A percentile compares a stretch with the other conserved stretches of the same genome.
Evolutionary conservation across 768 basidiomycete species (phyloP).

Genomic region (Hypholoma fasciculare): DNA sequence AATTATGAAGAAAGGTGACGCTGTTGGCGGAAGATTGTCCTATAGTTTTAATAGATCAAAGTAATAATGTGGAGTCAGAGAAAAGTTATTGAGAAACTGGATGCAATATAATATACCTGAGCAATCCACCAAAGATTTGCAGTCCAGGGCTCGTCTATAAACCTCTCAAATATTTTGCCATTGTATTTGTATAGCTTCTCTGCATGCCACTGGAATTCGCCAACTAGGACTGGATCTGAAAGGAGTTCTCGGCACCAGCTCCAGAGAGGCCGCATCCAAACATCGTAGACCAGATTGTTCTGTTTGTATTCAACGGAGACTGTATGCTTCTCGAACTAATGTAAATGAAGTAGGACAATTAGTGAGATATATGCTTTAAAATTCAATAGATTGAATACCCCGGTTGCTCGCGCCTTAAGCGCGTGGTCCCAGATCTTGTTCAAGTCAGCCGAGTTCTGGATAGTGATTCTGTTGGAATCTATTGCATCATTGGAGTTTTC

Average conservation of each 20-base stretch:
- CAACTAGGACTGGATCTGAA: conserved; percentile 18
- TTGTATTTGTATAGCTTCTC: conserved; percentile 23
- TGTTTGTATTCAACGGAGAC: conserved; percentile 7
- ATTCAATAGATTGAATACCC: conserved; percentile 4
- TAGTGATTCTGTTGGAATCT: conserved; percentile 5
- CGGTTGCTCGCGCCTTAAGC: conserved; percentile 2
- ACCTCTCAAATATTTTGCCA: conserved; percentile 24
- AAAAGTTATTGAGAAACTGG: background rate
- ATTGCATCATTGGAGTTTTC: background rate
- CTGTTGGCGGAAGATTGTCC: conserved; percentile 18
- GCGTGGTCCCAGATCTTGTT: conserved; percentile 19
- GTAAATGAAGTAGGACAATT: background rate
- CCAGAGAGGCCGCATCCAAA: conserved; percentile 8
- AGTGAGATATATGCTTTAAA: background rate
- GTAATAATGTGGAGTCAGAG: background rate
- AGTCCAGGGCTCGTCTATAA: conserved; percentile 38
- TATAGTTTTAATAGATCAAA: conserved; percentile 10
- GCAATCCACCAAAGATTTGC: conserved; percentile 34
- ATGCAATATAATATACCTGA: conserved; percentile 26
- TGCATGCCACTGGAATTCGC: conserved; percentile 20
- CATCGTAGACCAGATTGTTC: background rate
- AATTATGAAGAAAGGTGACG: conserved; percentile 29
- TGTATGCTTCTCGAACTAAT: conserved; percentile 8
- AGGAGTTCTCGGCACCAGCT: conserved; percentile 23
- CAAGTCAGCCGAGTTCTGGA: conserved; percentile 17